These are phyloP conservation scores for Cochlearia excelsa DNA, from an alignment of 345 rosid species.

Conservation along the genomic window DNA sequence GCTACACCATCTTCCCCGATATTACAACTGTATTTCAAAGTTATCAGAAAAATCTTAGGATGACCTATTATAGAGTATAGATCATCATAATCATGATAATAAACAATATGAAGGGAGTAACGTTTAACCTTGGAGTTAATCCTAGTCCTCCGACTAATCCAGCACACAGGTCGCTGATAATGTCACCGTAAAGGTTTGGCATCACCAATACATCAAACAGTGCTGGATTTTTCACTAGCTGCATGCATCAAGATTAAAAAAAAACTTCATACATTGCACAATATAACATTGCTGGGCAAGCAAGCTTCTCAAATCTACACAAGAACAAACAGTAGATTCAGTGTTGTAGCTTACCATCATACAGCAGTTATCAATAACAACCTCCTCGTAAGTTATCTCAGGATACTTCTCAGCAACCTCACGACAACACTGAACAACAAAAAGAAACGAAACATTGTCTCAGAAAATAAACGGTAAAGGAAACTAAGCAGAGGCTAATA, in stretches of 20 bases:
- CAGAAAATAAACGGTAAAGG: not conserved
- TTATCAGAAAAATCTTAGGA: too few relatives aligned
- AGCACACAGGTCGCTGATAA: constrained; percentile 96
- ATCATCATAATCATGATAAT: not conserved
- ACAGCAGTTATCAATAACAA: constrained; percentile 98
- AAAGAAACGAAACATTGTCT: not conserved
- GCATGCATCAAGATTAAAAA: constrained; percentile 28
- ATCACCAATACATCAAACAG: constrained; percentile 98
- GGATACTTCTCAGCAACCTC: constrained; percentile 99
- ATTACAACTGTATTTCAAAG: constrained; percentile 59
- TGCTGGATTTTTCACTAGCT: constrained; percentile 99
- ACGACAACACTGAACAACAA: constrained; percentile 77
- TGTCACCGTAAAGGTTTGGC: constrained; percentile 99
- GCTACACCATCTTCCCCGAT: constrained; percentile 98
- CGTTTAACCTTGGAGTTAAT: constrained; percentile 82
- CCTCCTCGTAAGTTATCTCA: constrained; percentile 91
- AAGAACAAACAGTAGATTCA: not conserved
- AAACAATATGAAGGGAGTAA: not conserved
- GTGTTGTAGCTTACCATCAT: constrained; percentile 72
- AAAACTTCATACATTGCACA: constrained; percentile 2
- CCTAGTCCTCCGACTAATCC: constrained; percentile 97
- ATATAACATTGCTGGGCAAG: constrained; percentile 7
- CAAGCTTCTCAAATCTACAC: not conserved
- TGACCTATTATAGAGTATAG: too few relatives aligned
- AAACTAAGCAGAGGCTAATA: not conserved